Conservation (phyloP, 2,329 filamentous ascomycete genomes). For the Colletotrichum cordylinicola region DNA sequence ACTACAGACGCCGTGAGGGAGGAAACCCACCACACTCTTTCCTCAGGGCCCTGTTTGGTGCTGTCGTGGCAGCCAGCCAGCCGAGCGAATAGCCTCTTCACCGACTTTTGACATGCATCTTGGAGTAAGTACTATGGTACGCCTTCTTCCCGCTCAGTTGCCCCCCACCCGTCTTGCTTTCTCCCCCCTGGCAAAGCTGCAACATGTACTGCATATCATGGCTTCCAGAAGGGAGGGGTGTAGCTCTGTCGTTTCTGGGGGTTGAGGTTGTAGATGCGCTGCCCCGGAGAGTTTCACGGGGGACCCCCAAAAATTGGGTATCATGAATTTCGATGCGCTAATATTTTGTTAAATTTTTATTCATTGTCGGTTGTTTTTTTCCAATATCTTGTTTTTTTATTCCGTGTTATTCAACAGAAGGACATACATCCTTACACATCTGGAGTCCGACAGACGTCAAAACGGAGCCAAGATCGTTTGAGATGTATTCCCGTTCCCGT, state of each 20-base stretch:
- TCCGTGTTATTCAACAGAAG: too few species aligned
- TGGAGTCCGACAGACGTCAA: conserved; percentile 10
- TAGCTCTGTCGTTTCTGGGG: not conserved
- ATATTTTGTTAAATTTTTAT: not conserved
- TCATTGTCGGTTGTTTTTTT: not conserved
- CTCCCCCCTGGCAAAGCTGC: not conserved
- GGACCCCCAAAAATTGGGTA: not conserved
- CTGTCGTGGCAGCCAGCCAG: conserved; percentile 18
- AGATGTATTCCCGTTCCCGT: conserved; percentile 1
- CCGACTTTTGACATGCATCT: conserved; percentile 19
- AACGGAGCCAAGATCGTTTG: conserved; percentile 2
- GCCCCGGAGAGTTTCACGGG: not conserved
- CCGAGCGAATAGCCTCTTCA: conserved; percentile 12
- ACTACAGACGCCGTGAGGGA: not conserved
- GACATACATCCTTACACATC: not conserved
- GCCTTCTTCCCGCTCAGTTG: not conserved
- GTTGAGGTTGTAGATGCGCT: not conserved
- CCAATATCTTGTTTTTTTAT: not conserved
- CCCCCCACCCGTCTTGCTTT: not conserved
- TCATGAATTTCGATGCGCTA: not conserved
- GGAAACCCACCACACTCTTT: not conserved
- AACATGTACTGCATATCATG: not conserved
- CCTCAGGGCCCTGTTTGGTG: not conserved
- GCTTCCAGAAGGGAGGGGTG: not conserved
- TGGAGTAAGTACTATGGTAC: not conserved